These are phyloP conservation scores for Trametes maxima DNA, from an alignment of 768 basidiomycete genomes.

Conservation along the genomic window DNA sequence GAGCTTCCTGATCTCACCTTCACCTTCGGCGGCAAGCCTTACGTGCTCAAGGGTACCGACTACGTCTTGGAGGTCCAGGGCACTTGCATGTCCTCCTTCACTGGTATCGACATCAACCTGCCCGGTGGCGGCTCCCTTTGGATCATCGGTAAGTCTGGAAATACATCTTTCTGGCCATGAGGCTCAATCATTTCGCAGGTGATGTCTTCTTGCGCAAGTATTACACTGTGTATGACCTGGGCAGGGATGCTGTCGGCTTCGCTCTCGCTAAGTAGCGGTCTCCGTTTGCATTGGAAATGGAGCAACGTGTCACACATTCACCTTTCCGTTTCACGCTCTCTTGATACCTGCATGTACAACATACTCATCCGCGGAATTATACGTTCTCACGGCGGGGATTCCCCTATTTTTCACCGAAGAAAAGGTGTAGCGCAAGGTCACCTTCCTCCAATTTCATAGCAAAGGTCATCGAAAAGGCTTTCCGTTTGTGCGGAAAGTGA, in stretches of 20 bases:
- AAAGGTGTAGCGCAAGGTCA: too few species aligned
- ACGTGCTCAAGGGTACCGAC: slow-evolving; percentile 78
- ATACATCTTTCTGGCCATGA: background rate
- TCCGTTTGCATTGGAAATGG: background rate
- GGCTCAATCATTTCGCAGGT: slow-evolving; percentile 41
- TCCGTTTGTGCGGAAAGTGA: too few species aligned
- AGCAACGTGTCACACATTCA: background rate
- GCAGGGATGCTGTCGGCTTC: slow-evolving; percentile 80
- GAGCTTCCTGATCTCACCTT: slow-evolving; percentile 82
- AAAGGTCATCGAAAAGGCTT: too few species aligned
- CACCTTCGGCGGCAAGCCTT: slow-evolving; percentile 79
- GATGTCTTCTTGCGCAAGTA: slow-evolving; percentile 92
- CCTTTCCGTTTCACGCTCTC: background rate
- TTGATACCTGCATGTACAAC: slow-evolving; percentile 23
- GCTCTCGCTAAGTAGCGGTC: slow-evolving; percentile 47
- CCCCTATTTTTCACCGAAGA: too few species aligned
- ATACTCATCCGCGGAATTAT: slow-evolving; percentile 8
- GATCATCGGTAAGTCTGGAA: slow-evolving; percentile 73
- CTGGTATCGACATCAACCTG: slow-evolving; percentile 85
- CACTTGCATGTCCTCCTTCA: slow-evolving; percentile 94
- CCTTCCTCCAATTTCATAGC: too few species aligned
- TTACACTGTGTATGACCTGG: slow-evolving; percentile 88
- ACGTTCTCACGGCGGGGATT: too few species aligned
- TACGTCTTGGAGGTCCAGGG: slow-evolving; percentile 91
- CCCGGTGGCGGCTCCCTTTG: slow-evolving; percentile 74